Evolutionary conservation across 2,329 filamentous ascomycete species (phyloP).

Genomic region (Fusarium redolens): DNA sequence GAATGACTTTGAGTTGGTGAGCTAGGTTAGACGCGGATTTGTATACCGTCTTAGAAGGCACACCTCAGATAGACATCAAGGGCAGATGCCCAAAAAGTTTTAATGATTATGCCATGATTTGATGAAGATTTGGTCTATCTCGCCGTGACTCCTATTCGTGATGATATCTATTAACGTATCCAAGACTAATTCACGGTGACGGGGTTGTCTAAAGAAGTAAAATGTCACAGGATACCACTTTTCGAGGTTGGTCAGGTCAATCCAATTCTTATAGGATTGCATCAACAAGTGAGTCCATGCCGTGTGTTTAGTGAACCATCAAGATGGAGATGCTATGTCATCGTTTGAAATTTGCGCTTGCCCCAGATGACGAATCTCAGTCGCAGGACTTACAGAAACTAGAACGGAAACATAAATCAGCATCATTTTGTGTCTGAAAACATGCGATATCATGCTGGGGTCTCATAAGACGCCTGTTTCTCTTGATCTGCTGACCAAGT

Average conservation of each 20-base stretch:
- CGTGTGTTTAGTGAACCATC: background rate
- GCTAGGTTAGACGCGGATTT: background rate
- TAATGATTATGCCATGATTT: slow-evolving; percentile 32
- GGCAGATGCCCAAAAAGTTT: slow-evolving; percentile 29
- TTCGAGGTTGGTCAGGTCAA: too few relatives aligned
- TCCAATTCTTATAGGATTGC: too few relatives aligned
- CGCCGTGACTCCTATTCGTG: background rate
- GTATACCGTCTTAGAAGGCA: background rate
- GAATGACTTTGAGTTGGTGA: slow-evolving; percentile 18
- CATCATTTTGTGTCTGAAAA: background rate
- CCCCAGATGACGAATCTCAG: background rate
- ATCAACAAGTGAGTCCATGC: too few relatives aligned
- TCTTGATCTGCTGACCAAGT: background rate
- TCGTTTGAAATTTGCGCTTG: background rate
- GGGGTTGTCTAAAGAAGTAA: background rate
- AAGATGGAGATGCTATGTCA: background rate
- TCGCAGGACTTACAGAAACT: too few relatives aligned
- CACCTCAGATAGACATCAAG: slow-evolving; percentile 25
- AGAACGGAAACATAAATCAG: background rate
- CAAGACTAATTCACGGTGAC: too few relatives aligned
- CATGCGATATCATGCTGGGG: too few relatives aligned
- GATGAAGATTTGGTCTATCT: background rate
- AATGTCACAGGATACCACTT: background rate
- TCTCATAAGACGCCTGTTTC: fast-evolving
- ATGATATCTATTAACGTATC: too few relatives aligned